These are phyloP conservation scores for Tolypocladium tundrense DNA, from an alignment of 2,329 filamentous ascomycete genomes.

Conservation along the genomic window DNA sequence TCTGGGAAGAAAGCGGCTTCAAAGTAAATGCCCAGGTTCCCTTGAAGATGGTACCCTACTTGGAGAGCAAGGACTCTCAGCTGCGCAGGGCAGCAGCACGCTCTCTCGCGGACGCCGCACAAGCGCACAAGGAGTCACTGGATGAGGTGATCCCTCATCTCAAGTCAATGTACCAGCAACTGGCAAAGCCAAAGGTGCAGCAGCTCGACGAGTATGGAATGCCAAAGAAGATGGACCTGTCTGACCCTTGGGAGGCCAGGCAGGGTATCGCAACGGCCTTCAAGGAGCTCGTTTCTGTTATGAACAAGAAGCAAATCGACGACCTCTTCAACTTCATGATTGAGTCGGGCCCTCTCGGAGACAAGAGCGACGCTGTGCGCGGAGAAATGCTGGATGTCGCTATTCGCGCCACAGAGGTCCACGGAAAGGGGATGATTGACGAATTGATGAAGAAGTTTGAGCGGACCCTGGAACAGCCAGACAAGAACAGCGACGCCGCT, in stretches of 20 bases:
- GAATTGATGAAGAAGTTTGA: slow-evolving; percentile 90
- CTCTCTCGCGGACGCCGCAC: slow-evolving; percentile 65
- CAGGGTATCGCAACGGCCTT: slow-evolving; percentile 85
- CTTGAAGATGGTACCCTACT: slow-evolving; percentile 61
- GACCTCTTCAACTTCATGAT: slow-evolving; percentile 79
- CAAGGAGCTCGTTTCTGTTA: slow-evolving; percentile 63
- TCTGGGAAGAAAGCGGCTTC: slow-evolving; percentile 92
- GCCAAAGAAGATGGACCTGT: slow-evolving; percentile 76
- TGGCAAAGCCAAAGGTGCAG: slow-evolving; percentile 72
- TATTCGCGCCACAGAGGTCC: slow-evolving; percentile 66
- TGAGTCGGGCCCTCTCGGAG: slow-evolving; percentile 75
- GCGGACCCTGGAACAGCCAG: slow-evolving; percentile 71
- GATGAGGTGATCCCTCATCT: slow-evolving; percentile 53
- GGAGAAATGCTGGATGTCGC: slow-evolving; percentile 89
- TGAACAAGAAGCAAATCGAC: slow-evolving; percentile 61
- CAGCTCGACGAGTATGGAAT: slow-evolving; percentile 91
- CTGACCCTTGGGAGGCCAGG: slow-evolving; percentile 84
- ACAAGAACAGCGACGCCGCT: slow-evolving; percentile 68
- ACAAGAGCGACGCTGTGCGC: slow-evolving; percentile 66
- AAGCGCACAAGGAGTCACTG: slow-evolving; percentile 49
- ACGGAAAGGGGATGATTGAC: slow-evolving; percentile 76
- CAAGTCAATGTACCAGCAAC: slow-evolving; percentile 61
- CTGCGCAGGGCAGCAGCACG: slow-evolving; percentile 76
- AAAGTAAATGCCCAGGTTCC: slow-evolving; percentile 56
- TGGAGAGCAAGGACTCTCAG: slow-evolving; percentile 70